phyloP scores from a whole-genome alignment of 2,329 filamentous ascomycete species.

The Cladophialophora psammophila region DNA sequence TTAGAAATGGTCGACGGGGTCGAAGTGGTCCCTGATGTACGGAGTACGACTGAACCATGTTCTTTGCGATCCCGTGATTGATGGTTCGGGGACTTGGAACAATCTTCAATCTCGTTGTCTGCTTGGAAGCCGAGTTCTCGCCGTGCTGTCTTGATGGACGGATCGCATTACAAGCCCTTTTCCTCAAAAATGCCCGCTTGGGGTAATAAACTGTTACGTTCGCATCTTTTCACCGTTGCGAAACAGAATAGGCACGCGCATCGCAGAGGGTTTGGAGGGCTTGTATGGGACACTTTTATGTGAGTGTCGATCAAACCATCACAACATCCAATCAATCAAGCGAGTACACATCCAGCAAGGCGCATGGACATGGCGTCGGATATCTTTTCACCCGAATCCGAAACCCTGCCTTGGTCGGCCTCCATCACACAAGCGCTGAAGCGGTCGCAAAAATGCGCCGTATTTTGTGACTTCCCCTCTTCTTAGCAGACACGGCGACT shows the following conservation, averaged over 20 bases:
- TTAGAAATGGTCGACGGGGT: neutral
- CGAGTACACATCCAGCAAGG: neutral
- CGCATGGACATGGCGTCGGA: constrained; percentile 12
- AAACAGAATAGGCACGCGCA: no score
- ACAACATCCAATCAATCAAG: neutral
- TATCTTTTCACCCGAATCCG: constrained; percentile 20
- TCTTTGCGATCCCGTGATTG: constrained; percentile 8
- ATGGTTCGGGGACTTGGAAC: neutral
- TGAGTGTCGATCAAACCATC: constrained; percentile 6
- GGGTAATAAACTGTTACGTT: neutral
- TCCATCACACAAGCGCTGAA: neutral
- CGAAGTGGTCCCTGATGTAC: constrained; percentile 10
- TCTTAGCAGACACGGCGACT: neutral
- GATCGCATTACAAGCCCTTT: no score
- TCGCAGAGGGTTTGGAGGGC: neutral
- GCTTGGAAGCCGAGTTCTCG: constrained; percentile 10
- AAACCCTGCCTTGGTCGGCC: neutral
- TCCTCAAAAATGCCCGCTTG: no score
- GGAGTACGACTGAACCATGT: constrained; percentile 3
- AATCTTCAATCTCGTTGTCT: no score
- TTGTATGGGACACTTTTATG: neutral
- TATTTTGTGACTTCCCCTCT: neutral
- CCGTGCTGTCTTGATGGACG: constrained; percentile 4
- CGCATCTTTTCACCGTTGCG: neutral
- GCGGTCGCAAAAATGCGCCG: neutral